Evolutionary conservation across 1,284 basidiomycete species (phyloP).

Genomic region (Rhizopogon parksii): DNA sequence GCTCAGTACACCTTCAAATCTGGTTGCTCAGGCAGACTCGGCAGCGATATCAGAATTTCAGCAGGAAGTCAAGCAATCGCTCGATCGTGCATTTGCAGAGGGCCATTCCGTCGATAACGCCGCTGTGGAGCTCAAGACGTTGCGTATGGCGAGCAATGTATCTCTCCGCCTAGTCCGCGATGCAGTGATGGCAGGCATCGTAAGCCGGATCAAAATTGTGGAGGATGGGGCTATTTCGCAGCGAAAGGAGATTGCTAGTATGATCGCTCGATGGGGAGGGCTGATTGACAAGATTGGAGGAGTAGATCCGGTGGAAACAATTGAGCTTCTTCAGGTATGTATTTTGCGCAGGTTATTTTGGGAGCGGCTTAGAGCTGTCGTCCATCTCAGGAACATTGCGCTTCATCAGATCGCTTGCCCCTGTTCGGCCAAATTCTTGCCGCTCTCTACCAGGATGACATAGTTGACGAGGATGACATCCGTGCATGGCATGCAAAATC

Average conservation of each 20-base stretch:
- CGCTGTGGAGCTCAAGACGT: constrained; percentile 86
- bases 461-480: constrained; percentile 76
- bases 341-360: not conserved
- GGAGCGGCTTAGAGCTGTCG: not conserved
- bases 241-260: constrained; percentile 50
- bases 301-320: constrained; percentile 66
- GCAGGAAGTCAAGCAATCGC: constrained; percentile 70
- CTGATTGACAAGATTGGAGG: constrained; percentile 72
- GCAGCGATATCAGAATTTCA: constrained; percentile 68
- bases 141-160: constrained; percentile 92
- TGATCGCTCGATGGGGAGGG: constrained; percentile 64
- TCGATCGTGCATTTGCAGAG: constrained; percentile 88
- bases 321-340: constrained; percentile 62
- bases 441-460: constrained; percentile 67
- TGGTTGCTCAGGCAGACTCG: constrained; percentile 31
- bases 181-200: constrained; percentile 69
- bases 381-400: constrained; percentile 50
- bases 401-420: constrained; percentile 49
- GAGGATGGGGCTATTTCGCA: constrained; percentile 47
- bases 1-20: constrained; percentile 30
- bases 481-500: constrained; percentile 58
- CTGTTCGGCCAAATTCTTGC: constrained; percentile 73
- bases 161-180: constrained; percentile 70
- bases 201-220: constrained; percentile 57
- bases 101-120: constrained; percentile 88